A percentile compares a stretch with the other conserved stretches of the same genome.
These are phyloP conservation scores for Naematelia aurantialba DNA, from an alignment of 768 basidiomycete genomes.

Conservation along the genomic window DNA sequence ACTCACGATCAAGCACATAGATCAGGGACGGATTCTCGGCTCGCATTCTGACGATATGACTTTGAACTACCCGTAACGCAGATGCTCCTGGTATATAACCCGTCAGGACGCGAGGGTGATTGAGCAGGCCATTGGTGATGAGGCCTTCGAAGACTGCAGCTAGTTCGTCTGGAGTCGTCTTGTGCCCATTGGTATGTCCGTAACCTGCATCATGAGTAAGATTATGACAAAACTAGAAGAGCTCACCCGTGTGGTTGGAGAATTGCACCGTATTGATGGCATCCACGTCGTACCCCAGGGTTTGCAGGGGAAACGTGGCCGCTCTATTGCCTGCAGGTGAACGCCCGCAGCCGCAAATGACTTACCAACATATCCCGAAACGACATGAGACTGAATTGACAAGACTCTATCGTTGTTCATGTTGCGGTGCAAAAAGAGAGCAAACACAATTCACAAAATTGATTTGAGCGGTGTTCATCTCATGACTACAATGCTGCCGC, in stretches of 20 bases:
- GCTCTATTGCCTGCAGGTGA: conserved; percentile 52
- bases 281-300: conserved; percentile 91
- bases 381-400: conserved; percentile 89
- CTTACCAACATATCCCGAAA: conserved; percentile 83
- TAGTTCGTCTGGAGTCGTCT: conserved; percentile 74
- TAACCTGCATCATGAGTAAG: conserved; percentile 60
- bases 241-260: conserved; percentile 83
- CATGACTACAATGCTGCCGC: not conserved
- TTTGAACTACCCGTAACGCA: conserved; percentile 64
- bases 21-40: conserved; percentile 60
- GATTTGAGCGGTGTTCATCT: conserved; percentile 1
- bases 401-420: conserved; percentile 59
- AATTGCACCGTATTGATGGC: conserved; percentile 91
- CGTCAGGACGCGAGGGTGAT: conserved; percentile 71
- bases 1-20: conserved; percentile 89
- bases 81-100: conserved; percentile 87
- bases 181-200: conserved; percentile 72
- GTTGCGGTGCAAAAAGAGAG: not conserved
- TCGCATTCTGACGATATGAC: conserved; percentile 63
- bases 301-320: conserved; percentile 61
- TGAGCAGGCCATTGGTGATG: conserved; percentile 70
- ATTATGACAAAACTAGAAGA: not conserved
- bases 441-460: not conserved
- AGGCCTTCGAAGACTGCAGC: conserved; percentile 67
- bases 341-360: not conserved